A percentile compares a stretch with the other conserved stretches of the same genome.
Conservation (phyloP, 78 protist genomes). For the Chrysochromulina tobinii region DNA sequence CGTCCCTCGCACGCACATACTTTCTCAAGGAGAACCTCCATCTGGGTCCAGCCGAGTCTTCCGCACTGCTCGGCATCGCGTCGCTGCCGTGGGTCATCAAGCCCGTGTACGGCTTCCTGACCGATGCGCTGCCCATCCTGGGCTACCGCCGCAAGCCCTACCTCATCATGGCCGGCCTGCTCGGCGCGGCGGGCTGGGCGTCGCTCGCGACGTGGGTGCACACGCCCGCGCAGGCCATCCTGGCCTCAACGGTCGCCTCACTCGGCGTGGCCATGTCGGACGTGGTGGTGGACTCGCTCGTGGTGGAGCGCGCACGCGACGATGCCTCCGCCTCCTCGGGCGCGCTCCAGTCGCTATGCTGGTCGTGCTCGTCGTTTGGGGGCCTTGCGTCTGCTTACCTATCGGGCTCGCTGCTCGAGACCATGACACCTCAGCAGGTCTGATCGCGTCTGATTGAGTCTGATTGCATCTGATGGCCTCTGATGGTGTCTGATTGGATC, state of each 20-base stretch:
- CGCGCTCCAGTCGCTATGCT: constrained; percentile 34
- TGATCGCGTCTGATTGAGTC: no score
- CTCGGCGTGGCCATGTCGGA: background rate
- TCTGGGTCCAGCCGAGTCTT: background rate
- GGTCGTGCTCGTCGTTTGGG: background rate
- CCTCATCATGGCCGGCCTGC: background rate
- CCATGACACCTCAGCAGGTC: background rate
- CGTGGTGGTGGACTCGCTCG: constrained; percentile 28
- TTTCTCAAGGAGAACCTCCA: background rate
- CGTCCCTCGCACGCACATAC: background rate
- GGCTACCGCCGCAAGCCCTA: background rate
- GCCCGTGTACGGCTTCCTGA: constrained; percentile 21
- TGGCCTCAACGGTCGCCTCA: background rate
- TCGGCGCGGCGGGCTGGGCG: background rate
- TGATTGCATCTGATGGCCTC: no score
- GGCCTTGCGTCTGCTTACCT: background rate
- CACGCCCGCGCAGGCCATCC: background rate
- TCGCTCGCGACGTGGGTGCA: background rate
- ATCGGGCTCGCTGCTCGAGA: background rate
- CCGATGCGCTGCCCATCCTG: background rate
- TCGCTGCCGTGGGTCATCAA: background rate
- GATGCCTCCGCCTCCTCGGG: background rate
- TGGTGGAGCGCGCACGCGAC: constrained; percentile 2
- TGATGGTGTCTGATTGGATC: no score
- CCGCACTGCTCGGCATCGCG: background rate